Base-by-base conservation (phyloP, 208 protist species). In the Leishmania aethiopica region DNA sequence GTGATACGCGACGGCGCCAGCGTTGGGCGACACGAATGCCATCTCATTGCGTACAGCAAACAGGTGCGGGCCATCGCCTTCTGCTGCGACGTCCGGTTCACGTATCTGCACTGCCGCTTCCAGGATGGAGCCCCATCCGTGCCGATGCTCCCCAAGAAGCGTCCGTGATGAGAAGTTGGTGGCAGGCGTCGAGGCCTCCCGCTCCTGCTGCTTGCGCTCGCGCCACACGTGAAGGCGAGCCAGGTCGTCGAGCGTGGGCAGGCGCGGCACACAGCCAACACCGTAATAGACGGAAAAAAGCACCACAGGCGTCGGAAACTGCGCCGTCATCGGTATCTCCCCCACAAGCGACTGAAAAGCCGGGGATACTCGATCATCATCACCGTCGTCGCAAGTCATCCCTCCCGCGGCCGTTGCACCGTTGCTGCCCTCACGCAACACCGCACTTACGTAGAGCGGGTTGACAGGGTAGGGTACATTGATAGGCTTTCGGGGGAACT, bases 301-400 rank as follows among this genome's bases (percentile, higher is more conserved):
- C 37, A 90, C 49, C 2, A 96, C 86, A 15, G 94, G 89, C 1
- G 78, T 78, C 15, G 94, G 94, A 71, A 90, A 91, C 81, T 96
- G 91, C 2, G 90, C 85, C 57, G 82, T 75, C 25, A 86, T 82
- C 2, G 74, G 53, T 17, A 55, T 71, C 66, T 82, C 82, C 10
- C 66, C 78, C 1, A 22, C 78, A 32, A 59, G 82, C 25, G 67
- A 1, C 73, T 64, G 64, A n/a, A 78, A 32, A 19, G 32, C n/a
- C 55, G 53, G 73, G 17, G 59, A 42, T 32, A 62, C 49, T 82
- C 62, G 35, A 53, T 17, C 8, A 45, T 22, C 25, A 64, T 42
- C 45, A 22, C 53, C 59, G 28, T 62, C 66, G 2, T 73, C 71
- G 25, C 15, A 40, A 49, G 11, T 49, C 35, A 7, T 47, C 35